phyloP scores from a whole-genome alignment of 2,329 filamentous ascomycete species.

The Thelonectria olida region DNA sequence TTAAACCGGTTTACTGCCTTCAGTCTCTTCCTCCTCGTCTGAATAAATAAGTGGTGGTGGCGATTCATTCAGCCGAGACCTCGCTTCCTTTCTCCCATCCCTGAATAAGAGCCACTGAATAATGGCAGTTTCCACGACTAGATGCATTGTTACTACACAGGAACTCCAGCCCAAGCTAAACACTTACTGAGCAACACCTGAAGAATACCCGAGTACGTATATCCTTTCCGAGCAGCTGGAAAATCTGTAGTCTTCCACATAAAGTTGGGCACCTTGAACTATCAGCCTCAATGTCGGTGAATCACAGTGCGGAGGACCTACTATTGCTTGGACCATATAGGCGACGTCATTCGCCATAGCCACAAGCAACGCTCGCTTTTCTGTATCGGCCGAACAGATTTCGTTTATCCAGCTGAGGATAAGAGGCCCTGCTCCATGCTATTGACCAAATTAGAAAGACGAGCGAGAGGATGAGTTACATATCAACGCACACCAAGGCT shows the following conservation, averaged over 20 bases:
- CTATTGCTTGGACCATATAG: slow-evolving; percentile 32
- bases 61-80: background rate
- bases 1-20: background rate
- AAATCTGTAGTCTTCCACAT: slow-evolving; percentile 31
- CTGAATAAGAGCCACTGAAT: slow-evolving; percentile 4
- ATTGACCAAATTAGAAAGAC: background rate
- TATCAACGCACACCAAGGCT: slow-evolving; percentile 30
- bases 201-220: slow-evolving; percentile 22
- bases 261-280: slow-evolving; percentile 22
- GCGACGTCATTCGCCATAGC: slow-evolving; percentile 20
- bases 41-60: background rate
- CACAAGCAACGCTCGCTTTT: slow-evolving; percentile 32
- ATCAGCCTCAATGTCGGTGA: background rate
- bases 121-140: background rate
- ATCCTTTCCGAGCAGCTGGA: slow-evolving; percentile 25
- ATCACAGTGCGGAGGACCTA: background rate
- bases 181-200: slow-evolving; percentile 22
- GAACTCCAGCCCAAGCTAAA: background rate
- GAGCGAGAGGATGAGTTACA: fast-evolving
- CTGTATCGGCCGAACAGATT: slow-evolving; percentile 30
- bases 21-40: background rate
- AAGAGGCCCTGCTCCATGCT: slow-evolving; percentile 31
- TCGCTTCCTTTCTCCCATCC: slow-evolving; percentile 1
- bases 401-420: slow-evolving; percentile 38
- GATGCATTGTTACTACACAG: background rate